A percentile compares a stretch with the other conserved stretches of the same genome.
phyloP scores from a whole-genome alignment of 129 eudicot species.

The Centrapalus pauciflorus region DNA sequence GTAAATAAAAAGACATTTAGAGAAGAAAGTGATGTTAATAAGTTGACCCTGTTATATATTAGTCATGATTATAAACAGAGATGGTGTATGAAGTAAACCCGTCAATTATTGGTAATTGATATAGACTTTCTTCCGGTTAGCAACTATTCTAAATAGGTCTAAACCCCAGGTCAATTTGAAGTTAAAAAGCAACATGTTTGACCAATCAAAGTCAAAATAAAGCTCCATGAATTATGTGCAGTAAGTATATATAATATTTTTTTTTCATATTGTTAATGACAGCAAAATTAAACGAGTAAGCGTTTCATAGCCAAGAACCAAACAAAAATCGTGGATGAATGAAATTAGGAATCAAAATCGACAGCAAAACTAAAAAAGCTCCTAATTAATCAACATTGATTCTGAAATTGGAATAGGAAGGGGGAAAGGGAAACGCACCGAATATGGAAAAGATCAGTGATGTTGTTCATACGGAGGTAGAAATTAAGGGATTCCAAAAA shows the following conservation, averaged over 20 bases:
- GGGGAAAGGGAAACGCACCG: slow-evolving; percentile 15
- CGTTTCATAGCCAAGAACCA: background rate
- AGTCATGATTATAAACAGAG: too few relatives aligned
- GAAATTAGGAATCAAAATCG: slow-evolving; percentile 7
- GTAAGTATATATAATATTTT: too few relatives aligned
- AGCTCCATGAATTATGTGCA: too few relatives aligned
- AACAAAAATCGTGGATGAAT: background rate
- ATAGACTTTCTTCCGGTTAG: background rate
- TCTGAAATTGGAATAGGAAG: too few relatives aligned
- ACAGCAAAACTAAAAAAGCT: background rate
- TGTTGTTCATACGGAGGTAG: slow-evolving; percentile 30
- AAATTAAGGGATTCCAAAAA: slow-evolving; percentile 35
- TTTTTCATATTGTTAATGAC: background rate
- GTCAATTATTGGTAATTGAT: background rate
- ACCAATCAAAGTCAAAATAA: background rate
- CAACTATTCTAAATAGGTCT: background rate
- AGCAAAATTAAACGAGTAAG: background rate
- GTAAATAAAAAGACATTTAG: too few relatives aligned
- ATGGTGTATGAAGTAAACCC: too few relatives aligned
- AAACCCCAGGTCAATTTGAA: slow-evolving; percentile 11
- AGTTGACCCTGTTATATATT: too few relatives aligned
- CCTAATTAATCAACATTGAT: background rate
- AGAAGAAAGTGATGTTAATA: too few relatives aligned
- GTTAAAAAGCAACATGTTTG: background rate
- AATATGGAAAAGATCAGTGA: slow-evolving; percentile 44